Evolutionary conservation across 257 asterid species (phyloP).

Genomic region (Solanum chilense): DNA sequence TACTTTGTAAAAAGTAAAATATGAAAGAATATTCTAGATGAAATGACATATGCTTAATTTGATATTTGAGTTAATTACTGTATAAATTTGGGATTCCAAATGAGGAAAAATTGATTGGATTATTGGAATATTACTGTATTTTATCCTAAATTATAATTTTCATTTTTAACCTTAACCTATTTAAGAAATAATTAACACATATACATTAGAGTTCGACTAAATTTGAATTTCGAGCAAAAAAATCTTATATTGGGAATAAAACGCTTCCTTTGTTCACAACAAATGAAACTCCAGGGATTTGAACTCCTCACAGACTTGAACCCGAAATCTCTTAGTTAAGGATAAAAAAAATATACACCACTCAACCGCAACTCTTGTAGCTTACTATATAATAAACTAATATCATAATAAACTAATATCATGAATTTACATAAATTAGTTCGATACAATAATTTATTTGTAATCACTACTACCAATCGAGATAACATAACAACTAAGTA

Average conservation of each 20-base stretch:
- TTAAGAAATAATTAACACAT: neutral
- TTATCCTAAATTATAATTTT: neutral
- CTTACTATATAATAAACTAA: too few relatives aligned
- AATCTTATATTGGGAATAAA: rapidly evolving
- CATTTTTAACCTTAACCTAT: neutral
- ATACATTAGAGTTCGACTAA: rapidly evolving
- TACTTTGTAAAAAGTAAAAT: neutral
- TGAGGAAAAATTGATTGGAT: neutral
- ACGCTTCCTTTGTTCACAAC: too few relatives aligned
- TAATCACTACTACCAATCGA: too few relatives aligned
- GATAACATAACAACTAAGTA: neutral
- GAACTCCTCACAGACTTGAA: too few relatives aligned
- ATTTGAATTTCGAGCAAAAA: rapidly evolving
- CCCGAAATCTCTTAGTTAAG: too few relatives aligned
- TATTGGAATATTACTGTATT: neutral
- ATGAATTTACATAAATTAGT: too few relatives aligned
- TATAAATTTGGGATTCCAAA: neutral
- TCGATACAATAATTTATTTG: rapidly evolving
- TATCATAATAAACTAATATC: too few relatives aligned
- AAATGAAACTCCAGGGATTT: too few relatives aligned
- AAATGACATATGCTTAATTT: neutral
- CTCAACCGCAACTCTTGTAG: rapidly evolving
- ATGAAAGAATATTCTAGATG: neutral
- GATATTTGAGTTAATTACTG: neutral
- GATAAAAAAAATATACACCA: rapidly evolving